These are phyloP conservation scores for Bonia amplexicaulis DNA, from an alignment of 176 grass and related monocot genomes.

Conservation along the genomic window DNA sequence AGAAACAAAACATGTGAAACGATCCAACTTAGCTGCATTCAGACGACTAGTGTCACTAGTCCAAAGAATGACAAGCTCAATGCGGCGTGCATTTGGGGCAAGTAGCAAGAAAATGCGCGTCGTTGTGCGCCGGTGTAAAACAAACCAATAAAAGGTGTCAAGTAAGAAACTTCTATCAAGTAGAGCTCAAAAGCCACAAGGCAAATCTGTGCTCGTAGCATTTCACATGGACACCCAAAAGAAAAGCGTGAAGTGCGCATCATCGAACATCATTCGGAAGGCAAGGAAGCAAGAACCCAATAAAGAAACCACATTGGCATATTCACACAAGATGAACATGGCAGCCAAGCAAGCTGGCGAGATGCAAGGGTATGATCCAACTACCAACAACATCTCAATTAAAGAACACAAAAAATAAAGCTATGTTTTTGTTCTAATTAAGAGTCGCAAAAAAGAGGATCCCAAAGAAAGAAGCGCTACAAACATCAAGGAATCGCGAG, in stretches of 20 bases:
- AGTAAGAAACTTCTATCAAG: neutral
- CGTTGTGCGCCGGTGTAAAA: neutral
- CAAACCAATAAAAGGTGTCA: neutral
- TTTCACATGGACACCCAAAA: neutral
- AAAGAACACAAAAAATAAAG: neutral
- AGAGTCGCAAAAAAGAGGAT: neutral
- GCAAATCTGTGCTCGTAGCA: neutral
- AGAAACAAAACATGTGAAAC: neutral
- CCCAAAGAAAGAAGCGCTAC: constrained; percentile 5
- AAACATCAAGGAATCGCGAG: constrained; percentile 7
- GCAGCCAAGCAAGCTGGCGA: constrained; percentile 1
- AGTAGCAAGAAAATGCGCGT: constrained; percentile 14
- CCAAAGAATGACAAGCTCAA: neutral
- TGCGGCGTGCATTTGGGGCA: neutral
- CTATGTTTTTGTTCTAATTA: neutral
- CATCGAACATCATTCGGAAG: neutral
- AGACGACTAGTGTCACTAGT: neutral
- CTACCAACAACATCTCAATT: constrained; percentile 6
- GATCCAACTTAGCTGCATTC: constrained; percentile 10
- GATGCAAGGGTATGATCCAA: constrained; percentile 49
- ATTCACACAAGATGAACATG: neutral
- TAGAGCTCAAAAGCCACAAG: neutral
- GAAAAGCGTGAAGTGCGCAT: constrained; percentile 5
- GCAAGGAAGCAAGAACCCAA: neutral
- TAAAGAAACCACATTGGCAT: constrained; percentile 15